Percentiles rank a stretch among this genome's conserved stretches.
Conservation (phyloP, 2,329 filamentous ascomycete species). For the Aspergillus unguis region DNA sequence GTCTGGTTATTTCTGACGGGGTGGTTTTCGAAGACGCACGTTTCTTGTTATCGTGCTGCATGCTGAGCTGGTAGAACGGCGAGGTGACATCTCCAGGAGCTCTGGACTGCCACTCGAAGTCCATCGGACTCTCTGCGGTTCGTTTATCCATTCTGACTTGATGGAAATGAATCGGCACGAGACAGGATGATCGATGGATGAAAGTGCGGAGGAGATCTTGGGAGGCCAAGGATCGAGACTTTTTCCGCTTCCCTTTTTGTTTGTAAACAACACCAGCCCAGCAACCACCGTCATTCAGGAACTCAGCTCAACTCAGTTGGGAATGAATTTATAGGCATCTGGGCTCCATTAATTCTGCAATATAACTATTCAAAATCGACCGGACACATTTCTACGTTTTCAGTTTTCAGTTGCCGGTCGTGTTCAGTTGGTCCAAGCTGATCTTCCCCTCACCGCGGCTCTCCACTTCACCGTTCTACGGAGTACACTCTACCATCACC, state of each 20-base stretch:
- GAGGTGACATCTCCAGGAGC: constrained; percentile 46
- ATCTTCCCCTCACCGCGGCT: background rate
- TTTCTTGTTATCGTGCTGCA: constrained; percentile 44
- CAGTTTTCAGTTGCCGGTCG: background rate
- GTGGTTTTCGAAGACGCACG: constrained; percentile 30
- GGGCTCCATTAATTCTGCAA: background rate
- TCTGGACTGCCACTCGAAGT: constrained; percentile 49
- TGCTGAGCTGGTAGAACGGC: constrained; percentile 47
- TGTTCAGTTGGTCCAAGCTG: background rate
- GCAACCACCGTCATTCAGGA: constrained; percentile 5
- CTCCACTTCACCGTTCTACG: background rate
- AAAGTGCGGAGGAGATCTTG: constrained; percentile 7
- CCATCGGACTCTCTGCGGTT: constrained; percentile 48
- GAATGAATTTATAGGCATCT: background rate
- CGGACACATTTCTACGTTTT: background rate
- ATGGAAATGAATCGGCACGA: background rate
- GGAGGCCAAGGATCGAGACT: constrained; percentile 12
- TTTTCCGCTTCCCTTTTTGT: constrained; percentile 17
- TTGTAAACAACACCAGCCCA: constrained; percentile 18
- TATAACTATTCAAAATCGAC: background rate
- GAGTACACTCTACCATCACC: background rate
- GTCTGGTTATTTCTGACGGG: background rate
- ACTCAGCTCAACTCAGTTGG: background rate
- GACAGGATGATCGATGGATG: constrained; percentile 19
- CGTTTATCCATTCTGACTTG: constrained; percentile 35